phyloP scores from a whole-genome alignment of 352 stramenopile species.

The Phytophthora ramorum region DNA sequence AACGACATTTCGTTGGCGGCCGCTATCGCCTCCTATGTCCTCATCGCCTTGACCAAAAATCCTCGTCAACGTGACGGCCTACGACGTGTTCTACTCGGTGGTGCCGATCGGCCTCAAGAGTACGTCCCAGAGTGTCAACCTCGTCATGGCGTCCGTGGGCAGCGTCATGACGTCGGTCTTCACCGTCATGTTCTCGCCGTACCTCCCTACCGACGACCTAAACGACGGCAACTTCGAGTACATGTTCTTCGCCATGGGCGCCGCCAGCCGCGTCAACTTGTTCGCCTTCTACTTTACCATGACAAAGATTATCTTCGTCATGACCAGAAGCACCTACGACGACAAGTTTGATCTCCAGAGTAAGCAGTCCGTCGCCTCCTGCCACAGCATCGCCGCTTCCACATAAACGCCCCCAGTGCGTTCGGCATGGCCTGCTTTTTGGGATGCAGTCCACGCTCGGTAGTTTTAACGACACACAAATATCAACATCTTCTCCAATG shows the following conservation, averaged over 20 bases:
- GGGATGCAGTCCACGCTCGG: too few relatives aligned
- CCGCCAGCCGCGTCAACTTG: slow-evolving; percentile 57
- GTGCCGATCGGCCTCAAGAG: slow-evolving; percentile 66
- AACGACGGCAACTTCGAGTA: slow-evolving; percentile 58
- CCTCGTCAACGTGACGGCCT: slow-evolving; percentile 69
- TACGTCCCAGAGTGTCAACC: slow-evolving; percentile 45
- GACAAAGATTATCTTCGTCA: slow-evolving; percentile 64
- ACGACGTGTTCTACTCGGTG: slow-evolving; percentile 65
- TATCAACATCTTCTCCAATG: too few relatives aligned
- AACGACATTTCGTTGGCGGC: slow-evolving; percentile 65
- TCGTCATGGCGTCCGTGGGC: slow-evolving; percentile 56
- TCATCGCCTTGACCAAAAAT: slow-evolving; percentile 62
- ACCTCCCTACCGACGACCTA: slow-evolving; percentile 57
- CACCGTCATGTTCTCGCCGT: slow-evolving; percentile 55
- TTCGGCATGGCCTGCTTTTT: too few relatives aligned
- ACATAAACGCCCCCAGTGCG: too few relatives aligned
- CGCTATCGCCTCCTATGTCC: slow-evolving; percentile 62
- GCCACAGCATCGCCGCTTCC: slow-evolving; percentile 20
- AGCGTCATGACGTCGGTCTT: too few relatives aligned
- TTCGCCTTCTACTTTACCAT: slow-evolving; percentile 53
- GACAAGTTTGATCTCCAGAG: slow-evolving; percentile 8
- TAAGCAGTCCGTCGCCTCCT: slow-evolving; percentile 24
- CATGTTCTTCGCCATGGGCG: slow-evolving; percentile 69
- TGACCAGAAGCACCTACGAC: slow-evolving; percentile 1
- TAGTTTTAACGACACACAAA: too few relatives aligned